These are phyloP conservation scores for Saccharomyces hybrid DNA, from an alignment of 1,139 yeast species.

Conservation along the genomic window DNA sequence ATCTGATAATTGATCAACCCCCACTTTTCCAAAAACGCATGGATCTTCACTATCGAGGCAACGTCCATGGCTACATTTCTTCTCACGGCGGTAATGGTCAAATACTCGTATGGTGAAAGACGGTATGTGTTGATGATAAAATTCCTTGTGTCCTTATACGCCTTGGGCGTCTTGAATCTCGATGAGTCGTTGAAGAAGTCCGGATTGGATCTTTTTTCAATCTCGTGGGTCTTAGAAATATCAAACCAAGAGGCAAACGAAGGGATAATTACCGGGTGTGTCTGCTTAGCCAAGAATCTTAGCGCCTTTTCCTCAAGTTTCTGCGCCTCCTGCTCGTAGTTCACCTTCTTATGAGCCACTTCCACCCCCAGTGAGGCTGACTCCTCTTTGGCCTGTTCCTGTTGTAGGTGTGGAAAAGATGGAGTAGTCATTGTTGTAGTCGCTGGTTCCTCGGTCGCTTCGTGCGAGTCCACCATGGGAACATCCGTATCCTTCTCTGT, in stretches of 20 bases:
- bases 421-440: slow-evolving; percentile 1
- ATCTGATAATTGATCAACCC: slow-evolving; percentile 77
- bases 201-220: slow-evolving; percentile 70
- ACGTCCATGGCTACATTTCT: slow-evolving; percentile 84
- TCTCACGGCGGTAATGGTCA: slow-evolving; percentile 77
- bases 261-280: slow-evolving; percentile 57
- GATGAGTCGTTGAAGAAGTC: slow-evolving; percentile 63
- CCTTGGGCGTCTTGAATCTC: slow-evolving; percentile 58
- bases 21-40: slow-evolving; percentile 79
- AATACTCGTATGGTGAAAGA: slow-evolving; percentile 72
- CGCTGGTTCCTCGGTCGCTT: neutral
- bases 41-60: slow-evolving; percentile 71
- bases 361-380: neutral
- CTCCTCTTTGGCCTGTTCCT: neutral
- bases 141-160: slow-evolving; percentile 53
- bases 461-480: neutral
- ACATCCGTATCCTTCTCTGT: neutral
- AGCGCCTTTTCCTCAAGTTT: slow-evolving; percentile 39
- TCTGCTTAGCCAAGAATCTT: slow-evolving; percentile 40
- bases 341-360: slow-evolving; percentile 9
- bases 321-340: slow-evolving; percentile 31
- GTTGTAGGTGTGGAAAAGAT: slow-evolving; percentile 4
- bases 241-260: slow-evolving; percentile 84
- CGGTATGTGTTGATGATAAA: slow-evolving; percentile 77
- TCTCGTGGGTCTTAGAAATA: slow-evolving; percentile 54